Conservation (phyloP, 768 basidiomycete genomes). For the Saitozyma podzolica region DNA sequence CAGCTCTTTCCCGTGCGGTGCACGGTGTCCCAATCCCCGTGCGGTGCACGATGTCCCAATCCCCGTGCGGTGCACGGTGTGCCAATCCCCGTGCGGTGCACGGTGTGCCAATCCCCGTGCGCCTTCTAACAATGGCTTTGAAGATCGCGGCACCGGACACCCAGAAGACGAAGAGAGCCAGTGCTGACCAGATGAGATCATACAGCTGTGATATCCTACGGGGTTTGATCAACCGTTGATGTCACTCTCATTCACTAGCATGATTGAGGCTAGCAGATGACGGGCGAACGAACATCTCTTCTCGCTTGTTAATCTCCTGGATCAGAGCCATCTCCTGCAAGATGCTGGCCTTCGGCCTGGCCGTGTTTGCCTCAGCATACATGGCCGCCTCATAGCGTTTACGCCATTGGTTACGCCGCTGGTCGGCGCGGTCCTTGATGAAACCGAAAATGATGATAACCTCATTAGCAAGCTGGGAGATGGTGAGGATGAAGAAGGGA, state of each 20-base stretch:
- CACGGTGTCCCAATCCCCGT: no score
- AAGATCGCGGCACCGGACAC: constrained; percentile 50
- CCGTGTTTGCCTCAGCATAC: constrained; percentile 26
- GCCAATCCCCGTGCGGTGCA: no score
- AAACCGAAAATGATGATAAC: constrained; percentile 46
- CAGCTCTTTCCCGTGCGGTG: no score
- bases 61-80: no score
- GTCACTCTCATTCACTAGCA: not conserved
- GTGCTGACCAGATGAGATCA: constrained; percentile 43
- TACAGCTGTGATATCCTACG: constrained; percentile 38
- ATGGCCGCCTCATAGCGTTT: constrained; percentile 40
- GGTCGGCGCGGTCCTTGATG: constrained; percentile 32
- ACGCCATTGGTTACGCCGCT: constrained; percentile 41
- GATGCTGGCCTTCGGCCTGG: constrained; percentile 35
- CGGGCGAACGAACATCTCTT: constrained; percentile 39
- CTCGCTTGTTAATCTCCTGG: constrained; percentile 42
- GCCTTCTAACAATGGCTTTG: no score
- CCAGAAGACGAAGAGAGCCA: constrained; percentile 50
- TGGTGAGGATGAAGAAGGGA: constrained; percentile 49
- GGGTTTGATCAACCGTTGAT: not conserved
- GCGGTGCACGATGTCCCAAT: no score
- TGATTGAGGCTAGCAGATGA: no score
- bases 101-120: no score
- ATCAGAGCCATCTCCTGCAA: constrained; percentile 50
- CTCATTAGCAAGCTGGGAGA: constrained; percentile 49